Evolutionary conservation across 805 yeast species (phyloP), one percentile per base, ranked within the genome.

Genomic region (Ogataea chonburiensis): DNA sequence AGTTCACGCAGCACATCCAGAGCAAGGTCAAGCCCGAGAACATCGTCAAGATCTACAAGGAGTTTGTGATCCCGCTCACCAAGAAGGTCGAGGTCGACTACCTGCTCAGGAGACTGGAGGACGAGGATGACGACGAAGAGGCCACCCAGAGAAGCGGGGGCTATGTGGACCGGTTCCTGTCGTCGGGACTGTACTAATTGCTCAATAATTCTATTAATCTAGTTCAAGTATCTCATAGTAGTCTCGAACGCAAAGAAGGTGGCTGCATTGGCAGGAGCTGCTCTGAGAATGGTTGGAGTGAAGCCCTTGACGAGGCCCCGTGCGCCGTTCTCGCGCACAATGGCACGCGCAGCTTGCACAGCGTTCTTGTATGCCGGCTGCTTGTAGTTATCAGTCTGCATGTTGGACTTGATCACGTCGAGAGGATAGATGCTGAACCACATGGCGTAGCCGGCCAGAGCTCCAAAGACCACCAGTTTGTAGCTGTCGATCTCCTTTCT

Each of bases 191-290:
- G 14, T 50, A 37, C 37, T 50, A 34, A 35, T 11, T 17, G 12
- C 19, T 26, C 8, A 13, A 30, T 22, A 16, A 26, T 26, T 21
- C 22, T 28, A 23, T 18, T 20, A n/a, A 15, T 12, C 59, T 26
- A 37, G 20, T 37, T 67, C 28, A 76, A 55, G 17, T 68, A 49
- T 64, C 95, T 77, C 84, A 89, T 82, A 4, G 96, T 85, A 33
- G 83, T 63, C 62, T 93, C 99, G 59, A 93, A 93, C 2, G 94
- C 88, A 28, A 87, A 82, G 64, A 93, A 93, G 0, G 98, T 94
- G 19, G 94, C 95, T 26, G 96, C 99, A 58, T 93, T 94, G 3
- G 94, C 98, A 1, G 98, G 98, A 3, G 96, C 95, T 32, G 99
- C 98, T 65, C 99, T 82, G 46, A 93, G 67, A 46, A 93, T 77